A percentile compares a stretch with the other conserved stretches of the same genome.
Conservation (phyloP, 441 rosid species). For the Pelargonium myrrhifolium region DNA sequence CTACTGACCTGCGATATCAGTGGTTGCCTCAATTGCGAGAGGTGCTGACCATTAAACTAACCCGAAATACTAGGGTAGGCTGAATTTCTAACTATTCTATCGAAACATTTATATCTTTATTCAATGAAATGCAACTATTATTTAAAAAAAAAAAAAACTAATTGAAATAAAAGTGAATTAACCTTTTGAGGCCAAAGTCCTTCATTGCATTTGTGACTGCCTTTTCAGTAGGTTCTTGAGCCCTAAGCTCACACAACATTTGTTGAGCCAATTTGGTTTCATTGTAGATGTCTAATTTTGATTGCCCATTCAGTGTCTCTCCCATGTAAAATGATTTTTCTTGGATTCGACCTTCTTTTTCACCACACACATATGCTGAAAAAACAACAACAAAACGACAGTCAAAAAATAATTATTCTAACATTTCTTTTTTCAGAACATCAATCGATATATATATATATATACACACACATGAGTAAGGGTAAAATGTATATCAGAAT, state of each 20-base stretch:
- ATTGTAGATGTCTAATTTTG: slow-evolving; percentile 46
- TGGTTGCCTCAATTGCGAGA: too few relatives aligned
- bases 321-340: slow-evolving; percentile 54
- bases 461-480: too few relatives aligned
- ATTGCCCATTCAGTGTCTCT: slow-evolving; percentile 50
- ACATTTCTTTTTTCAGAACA: too few relatives aligned
- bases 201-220: slow-evolving; percentile 45
- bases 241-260: slow-evolving; percentile 41
- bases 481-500: too few relatives aligned
- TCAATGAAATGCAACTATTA: too few relatives aligned
- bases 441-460: too few relatives aligned
- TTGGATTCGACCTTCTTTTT: slow-evolving; percentile 44
- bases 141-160: too few relatives aligned
- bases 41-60: too few relatives aligned
- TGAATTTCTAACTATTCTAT: not conserved
- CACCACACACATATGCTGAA: slow-evolving; percentile 79
- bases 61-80: too few relatives aligned
- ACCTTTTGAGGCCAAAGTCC: slow-evolving; percentile 63
- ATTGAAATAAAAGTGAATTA: too few relatives aligned
- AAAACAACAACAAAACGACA: not conserved
- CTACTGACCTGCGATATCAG: too few relatives aligned
- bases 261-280: slow-evolving; percentile 47
- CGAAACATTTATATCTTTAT: not conserved
- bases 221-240: slow-evolving; percentile 37
- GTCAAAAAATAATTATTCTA: not conserved